Conservation (phyloP, 2,329 filamentous ascomycete genomes). For the Fusarium anguioides region DNA sequence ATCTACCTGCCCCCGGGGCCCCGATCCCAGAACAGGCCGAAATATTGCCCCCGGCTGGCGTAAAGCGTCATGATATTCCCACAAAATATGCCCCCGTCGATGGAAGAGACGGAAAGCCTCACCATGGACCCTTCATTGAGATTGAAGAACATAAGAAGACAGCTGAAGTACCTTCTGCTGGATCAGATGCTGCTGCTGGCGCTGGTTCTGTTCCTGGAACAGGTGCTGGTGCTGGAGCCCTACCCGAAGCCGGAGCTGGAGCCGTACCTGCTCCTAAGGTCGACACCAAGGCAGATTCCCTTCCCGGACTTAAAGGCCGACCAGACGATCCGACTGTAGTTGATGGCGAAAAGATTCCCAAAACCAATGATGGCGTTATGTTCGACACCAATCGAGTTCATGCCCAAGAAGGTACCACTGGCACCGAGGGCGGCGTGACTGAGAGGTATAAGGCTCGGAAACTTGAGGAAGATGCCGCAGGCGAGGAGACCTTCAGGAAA, state of each 20-base stretch:
- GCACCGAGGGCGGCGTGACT: constrained; percentile 88
- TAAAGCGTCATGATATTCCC: constrained; percentile 54
- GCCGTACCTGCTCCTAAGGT: constrained; percentile 15
- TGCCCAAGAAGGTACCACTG: constrained; percentile 87
- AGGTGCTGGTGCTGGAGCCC: neutral
- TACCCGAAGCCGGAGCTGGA: constrained; percentile 4
- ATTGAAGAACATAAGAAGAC: constrained; percentile 52
- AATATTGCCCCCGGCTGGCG: constrained; percentile 39
- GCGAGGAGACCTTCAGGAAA: constrained; percentile 75
- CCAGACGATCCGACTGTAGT: constrained; percentile 63
- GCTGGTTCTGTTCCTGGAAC: constrained; percentile 14
- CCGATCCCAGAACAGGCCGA: constrained; percentile 45
- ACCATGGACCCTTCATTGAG: constrained; percentile 83
- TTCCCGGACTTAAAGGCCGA: constrained; percentile 61
- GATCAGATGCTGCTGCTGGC: constrained; percentile 14
- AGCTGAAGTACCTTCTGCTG: constrained; percentile 39
- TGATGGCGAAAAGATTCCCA: constrained; percentile 70
- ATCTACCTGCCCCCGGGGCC: constrained; percentile 37
- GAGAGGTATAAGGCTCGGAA: constrained; percentile 84
- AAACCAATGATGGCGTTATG: constrained; percentile 86
- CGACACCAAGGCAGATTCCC: constrained; percentile 51
- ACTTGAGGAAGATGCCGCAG: constrained; percentile 72
- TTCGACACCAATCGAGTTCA: constrained; percentile 81
- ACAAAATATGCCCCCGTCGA: constrained; percentile 88
- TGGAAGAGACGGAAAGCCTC: constrained; percentile 92